phyloP scores from a whole-genome alignment of 2,329 filamentous ascomycete genomes.

The Nemania sp. region DNA sequence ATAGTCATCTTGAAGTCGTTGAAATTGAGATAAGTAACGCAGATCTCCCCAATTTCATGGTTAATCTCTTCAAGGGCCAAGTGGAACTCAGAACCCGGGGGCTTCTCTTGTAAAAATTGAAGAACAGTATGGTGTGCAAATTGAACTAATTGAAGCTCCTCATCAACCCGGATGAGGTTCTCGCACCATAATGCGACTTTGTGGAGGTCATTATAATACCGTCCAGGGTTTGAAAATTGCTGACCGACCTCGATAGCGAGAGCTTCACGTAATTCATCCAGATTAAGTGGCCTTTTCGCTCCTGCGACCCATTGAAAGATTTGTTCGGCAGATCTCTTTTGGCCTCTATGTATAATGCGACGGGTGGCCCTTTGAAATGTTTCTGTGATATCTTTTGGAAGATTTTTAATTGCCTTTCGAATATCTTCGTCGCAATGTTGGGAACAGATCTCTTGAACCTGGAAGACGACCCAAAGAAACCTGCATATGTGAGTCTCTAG shows the following conservation, averaged over 20 bases:
- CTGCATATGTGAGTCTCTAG: not conserved
- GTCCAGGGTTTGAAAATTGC: not conserved
- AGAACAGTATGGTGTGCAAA: not conserved
- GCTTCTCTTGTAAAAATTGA: not conserved
- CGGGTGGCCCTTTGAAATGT: not conserved
- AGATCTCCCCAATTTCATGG: not conserved
- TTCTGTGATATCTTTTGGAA: constrained; percentile 10
- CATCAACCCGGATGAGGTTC: not conserved
- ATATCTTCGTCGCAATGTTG: constrained; percentile 3
- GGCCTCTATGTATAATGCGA: not conserved
- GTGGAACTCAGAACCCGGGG: not conserved
- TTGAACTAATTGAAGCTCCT: not conserved
- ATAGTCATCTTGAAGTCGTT: not conserved
- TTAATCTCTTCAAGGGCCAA: not conserved
- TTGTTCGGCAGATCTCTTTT: not conserved
- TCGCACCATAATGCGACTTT: not conserved
- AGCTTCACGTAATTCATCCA: constrained; percentile 14
- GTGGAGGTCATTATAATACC: not conserved
- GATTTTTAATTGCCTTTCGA: not conserved
- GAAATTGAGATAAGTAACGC: not conserved
- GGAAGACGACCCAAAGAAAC: constrained; percentile 26
- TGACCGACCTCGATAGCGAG: not conserved
- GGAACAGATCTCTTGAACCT: constrained; percentile 7
- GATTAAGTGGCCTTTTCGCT: not conserved
- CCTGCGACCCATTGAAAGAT: not conserved